Evolutionary conservation across 306 rosid species (phyloP), one percentile per base, ranked within the genome.

Genomic region (Myrica gale): DNA sequence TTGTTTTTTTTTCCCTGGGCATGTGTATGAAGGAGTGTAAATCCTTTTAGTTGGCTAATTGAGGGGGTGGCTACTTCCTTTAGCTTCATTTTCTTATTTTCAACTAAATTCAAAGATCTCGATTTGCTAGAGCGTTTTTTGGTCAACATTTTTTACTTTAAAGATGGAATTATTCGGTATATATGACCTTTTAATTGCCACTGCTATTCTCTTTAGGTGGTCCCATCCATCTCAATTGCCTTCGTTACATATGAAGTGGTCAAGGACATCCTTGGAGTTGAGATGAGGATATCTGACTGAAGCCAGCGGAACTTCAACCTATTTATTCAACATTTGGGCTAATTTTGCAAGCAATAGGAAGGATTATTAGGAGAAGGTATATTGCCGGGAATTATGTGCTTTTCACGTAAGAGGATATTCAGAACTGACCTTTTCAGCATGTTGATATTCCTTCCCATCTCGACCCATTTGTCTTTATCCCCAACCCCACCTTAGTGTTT

Each of bases 161-260:
- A 65, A 26, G 32, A 20, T 43, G 47, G 39, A 56, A 20, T 32
- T 46, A 7, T 37, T 7, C 12, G 46, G 16, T 43, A 26, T n/a
- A 41, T 26, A 68, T n/a, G 44, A 45, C 54, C 12, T 70, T 56
- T 12, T 23, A 47, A 79, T 26, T 58, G 62, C 17, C 42, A 57
- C 19, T 71, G 13, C 8, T 45, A 11, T 68, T 84, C 50, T 74
- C 78, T 47, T 71, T 78, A 88, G 91, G 96, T 90, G 78, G 93
- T 90, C 21, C 96, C 96, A 41, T 90, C 96, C 50, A 90, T 90
- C 65, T 91, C 96, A 37, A 90, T 88, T 74, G 87, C 93, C 9
- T 90, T 90, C 17, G 91, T 90, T 69, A 78, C 92, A 43, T 90
- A 88, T 13, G 92, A 88, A 85, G 55, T 67, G 72, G 91, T 85